Evolutionary conservation across 371 early-diverging fungal genomes (phyloP).

Genomic region (Rhizomucor miehei): DNA sequence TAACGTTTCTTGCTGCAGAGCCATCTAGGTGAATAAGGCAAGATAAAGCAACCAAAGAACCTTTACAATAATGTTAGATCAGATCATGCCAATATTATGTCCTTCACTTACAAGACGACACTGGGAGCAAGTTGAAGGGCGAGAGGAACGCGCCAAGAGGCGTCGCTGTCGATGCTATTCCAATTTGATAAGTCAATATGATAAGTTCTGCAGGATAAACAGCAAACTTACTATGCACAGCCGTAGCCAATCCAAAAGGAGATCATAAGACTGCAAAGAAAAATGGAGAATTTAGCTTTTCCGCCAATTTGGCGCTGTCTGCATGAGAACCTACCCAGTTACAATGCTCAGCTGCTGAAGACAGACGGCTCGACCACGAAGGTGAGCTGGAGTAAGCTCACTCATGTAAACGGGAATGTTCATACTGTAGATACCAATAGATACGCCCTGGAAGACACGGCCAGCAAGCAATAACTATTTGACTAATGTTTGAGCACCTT

Average conservation of each 20-base stretch:
- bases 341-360: conserved; percentile 23
- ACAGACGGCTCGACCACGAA: conserved; percentile 19
- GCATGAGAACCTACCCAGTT: conserved; percentile 11
- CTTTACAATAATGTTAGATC: conserved; percentile 71
- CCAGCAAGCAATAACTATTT: conserved; percentile 34
- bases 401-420: conserved; percentile 34
- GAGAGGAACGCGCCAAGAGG: conserved; percentile 39
- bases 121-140: conserved; percentile 29
- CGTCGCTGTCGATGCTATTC: conserved; percentile 27
- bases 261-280: conserved; percentile 32
- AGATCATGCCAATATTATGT: conserved; percentile 20
- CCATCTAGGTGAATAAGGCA: conserved; percentile 54
- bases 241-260: conserved; percentile 48
- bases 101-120: conserved; percentile 26
- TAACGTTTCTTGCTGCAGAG: conserved; percentile 32
- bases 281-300: not conserved
- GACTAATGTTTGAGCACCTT: not conserved
- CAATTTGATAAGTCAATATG: conserved; percentile 51
- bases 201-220: conserved; percentile 62
- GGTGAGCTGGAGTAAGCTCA: conserved; percentile 28
- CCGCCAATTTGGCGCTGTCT: not conserved
- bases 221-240: conserved; percentile 36
- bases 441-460: conserved; percentile 40
- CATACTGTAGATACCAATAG: conserved; percentile 33
- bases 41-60: conserved; percentile 32